Evolutionary conservation across 306 rosid species (phyloP).

Genomic region (Cucumis cinereus): DNA sequence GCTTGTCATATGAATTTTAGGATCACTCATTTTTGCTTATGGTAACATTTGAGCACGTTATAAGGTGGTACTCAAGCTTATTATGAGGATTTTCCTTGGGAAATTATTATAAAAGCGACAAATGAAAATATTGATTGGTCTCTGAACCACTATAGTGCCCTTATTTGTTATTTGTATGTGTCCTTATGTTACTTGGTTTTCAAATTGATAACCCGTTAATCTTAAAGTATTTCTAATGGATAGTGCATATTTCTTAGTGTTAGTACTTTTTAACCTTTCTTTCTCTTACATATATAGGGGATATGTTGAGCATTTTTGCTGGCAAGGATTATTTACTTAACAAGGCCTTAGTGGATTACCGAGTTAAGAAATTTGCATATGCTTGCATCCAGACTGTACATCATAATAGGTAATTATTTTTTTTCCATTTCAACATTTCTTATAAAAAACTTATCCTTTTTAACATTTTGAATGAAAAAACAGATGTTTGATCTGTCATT

Average conservation of each 20-base stretch:
- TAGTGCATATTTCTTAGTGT: not conserved
- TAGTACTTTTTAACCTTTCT: slow-evolving; percentile 10
- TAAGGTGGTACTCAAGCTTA: not conserved
- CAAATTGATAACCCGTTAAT: not conserved
- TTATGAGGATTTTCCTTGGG: not conserved
- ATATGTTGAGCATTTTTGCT: slow-evolving; percentile 50
- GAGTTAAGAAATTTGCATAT: slow-evolving; percentile 64
- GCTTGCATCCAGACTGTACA: slow-evolving; percentile 62
- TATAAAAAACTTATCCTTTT: not conserved
- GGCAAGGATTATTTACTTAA: slow-evolving; percentile 48
- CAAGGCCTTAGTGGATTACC: slow-evolving; percentile 57
- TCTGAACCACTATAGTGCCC: not conserved
- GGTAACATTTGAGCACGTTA: not conserved
- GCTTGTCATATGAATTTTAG: not conserved
- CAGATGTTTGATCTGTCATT: not conserved
- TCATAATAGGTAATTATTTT: slow-evolving; percentile 50
- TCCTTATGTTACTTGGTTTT: not conserved
- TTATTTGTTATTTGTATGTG: not conserved
- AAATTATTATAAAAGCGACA: not conserved
- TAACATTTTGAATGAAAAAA: not conserved
- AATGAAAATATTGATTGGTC: not conserved
- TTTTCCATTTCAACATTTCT: not conserved
- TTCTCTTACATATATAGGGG: slow-evolving; percentile 40
- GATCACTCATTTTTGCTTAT: not conserved
- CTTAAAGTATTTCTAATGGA: not conserved